phyloP scores from a whole-genome alignment of 495 filamentous ascomycete species.

The Aspergillus wentii region DNA sequence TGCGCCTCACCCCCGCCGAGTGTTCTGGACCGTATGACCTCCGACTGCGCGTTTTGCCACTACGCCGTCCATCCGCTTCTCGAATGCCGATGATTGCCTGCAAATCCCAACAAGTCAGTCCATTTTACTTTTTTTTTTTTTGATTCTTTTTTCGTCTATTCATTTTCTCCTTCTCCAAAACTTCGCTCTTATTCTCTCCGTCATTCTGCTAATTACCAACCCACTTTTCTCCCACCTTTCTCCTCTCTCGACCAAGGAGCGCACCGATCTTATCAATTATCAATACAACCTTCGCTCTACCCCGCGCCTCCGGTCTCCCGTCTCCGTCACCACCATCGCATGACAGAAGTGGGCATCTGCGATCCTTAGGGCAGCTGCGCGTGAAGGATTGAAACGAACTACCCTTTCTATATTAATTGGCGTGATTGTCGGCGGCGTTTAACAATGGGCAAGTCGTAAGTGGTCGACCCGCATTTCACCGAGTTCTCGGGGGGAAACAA shows the following conservation, averaged over 20 bases:
- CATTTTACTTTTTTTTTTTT: constrained; percentile 1
- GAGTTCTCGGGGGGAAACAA: not conserved
- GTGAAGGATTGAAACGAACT: no score
- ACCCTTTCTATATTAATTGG: no score
- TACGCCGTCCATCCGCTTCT: no score
- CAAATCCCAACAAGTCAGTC: no score
- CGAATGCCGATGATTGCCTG: no score
- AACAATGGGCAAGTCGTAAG: constrained; percentile 45
- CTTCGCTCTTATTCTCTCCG: not conserved
- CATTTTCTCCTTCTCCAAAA: not conserved
- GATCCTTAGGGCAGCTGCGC: no score
- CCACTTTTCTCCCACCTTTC: not conserved
- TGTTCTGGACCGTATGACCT: no score
- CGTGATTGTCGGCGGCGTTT: constrained; percentile 4
- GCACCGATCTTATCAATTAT: constrained; percentile 20
- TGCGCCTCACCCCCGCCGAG: no score
- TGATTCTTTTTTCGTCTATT: constrained; percentile 1
- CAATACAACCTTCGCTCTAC: constrained; percentile 11
- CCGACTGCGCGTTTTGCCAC: no score
- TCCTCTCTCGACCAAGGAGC: constrained; percentile 3
- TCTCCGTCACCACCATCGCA: constrained; percentile 18
- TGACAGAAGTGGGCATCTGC: no score
- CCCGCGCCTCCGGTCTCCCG: constrained; percentile 18
- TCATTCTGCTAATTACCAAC: constrained; percentile 2
- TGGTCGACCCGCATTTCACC: constrained; percentile 8